Evolutionary conservation across 108 stramenopile genomes (phyloP).

Genomic region (Cyclostephanos tholiformis): DNA sequence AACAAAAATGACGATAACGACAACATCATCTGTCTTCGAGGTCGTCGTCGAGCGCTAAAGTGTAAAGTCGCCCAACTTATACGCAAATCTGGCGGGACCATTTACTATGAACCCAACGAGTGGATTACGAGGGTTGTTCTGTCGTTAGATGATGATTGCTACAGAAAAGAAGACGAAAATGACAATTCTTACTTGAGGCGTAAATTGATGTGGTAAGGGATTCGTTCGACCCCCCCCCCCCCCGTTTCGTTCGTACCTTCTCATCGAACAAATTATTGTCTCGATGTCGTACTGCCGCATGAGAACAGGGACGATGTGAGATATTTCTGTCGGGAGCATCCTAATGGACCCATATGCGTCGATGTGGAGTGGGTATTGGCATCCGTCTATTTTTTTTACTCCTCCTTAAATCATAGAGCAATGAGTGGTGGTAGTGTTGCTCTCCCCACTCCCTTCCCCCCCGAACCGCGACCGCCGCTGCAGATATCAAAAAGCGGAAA

Average conservation of each 20-base stretch:
- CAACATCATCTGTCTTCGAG: background rate
- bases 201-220: conserved; percentile 38
- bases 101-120: conserved; percentile 72
- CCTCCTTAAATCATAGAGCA: background rate
- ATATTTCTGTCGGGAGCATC: conserved; percentile 54
- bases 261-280: background rate
- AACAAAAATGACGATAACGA: background rate
- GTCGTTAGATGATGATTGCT: conserved; percentile 57
- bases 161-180: background rate
- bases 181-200: too few relatives aligned
- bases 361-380: conserved; percentile 64
- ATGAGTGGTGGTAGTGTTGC: background rate
- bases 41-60: conserved; percentile 1
- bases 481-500: conserved; percentile 8
- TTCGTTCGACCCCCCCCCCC: background rate
- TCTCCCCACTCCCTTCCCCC: conserved; percentile 28
- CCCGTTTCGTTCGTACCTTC: background rate
- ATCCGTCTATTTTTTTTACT: conserved; percentile 22
- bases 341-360: conserved; percentile 60
- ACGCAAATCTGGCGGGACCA: conserved; percentile 64
- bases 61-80: conserved; percentile 52
- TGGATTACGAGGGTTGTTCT: conserved; percentile 51
- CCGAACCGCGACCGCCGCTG: conserved; percentile 4
- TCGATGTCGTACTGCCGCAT: background rate
- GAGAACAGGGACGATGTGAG: conserved; percentile 49